Percentiles rank a stretch among this genome's conserved stretches.
These are phyloP conservation scores for Globisporangium takayamanum DNA, from an alignment of 352 stramenopile genomes.

Conservation along the genomic window DNA sequence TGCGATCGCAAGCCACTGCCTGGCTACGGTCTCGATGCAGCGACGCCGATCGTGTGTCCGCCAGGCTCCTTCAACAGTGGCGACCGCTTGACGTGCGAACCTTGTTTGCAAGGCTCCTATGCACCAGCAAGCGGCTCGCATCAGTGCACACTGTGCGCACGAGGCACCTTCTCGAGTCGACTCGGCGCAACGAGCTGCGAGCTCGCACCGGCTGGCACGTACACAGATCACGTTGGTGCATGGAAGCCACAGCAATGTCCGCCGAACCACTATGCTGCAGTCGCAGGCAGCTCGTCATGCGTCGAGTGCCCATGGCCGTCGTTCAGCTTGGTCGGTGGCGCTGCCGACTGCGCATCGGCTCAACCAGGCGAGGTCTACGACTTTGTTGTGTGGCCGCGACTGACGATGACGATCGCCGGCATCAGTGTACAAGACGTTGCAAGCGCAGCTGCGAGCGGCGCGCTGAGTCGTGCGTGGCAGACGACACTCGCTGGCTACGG, in stretches of 20 bases:
- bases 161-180: conserved; percentile 1
- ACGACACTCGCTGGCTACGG: conserved; percentile 5
- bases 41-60: neutral
- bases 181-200: conserved; percentile 2
- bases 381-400: conserved; percentile 8
- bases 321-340: conserved; percentile 10
- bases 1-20: conserved; percentile 2
- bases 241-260: conserved; percentile 6
- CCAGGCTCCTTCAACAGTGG: conserved; percentile 8
- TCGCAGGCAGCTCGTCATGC: neutral
- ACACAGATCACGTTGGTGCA: neutral
- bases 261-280: conserved; percentile 4
- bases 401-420: conserved; percentile 12
- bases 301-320: conserved; percentile 10
- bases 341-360: neutral
- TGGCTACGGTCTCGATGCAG: conserved; percentile 1
- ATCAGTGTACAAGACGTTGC: conserved; percentile 1
- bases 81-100: conserved; percentile 4
- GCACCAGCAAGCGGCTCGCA: neutral
- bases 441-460: neutral
- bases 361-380: conserved; percentile 8
- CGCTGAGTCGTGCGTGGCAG: neutral
- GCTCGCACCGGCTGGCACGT: conserved; percentile 3
- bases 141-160: conserved; percentile 2
- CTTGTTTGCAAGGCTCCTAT: conserved; percentile 3